These are phyloP conservation scores for Umbelopsis sp. DNA, from an alignment of 192 early-diverging fungal species.

Conservation along the genomic window DNA sequence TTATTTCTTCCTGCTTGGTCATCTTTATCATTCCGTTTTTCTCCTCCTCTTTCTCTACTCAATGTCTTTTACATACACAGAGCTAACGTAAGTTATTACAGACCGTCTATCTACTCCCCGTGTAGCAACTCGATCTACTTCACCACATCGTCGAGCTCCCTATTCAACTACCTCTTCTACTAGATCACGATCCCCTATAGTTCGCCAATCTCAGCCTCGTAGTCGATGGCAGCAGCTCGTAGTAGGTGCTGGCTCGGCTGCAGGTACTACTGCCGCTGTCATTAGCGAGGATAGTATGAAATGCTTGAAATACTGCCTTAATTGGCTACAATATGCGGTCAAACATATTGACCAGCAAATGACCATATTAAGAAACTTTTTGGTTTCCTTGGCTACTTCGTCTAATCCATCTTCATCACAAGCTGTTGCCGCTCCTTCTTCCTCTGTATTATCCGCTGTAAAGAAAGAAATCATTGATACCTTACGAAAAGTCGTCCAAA, in stretches of 20 bases:
- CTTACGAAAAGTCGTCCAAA: constrained; percentile 81
- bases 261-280: constrained; percentile 72
- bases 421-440: constrained; percentile 24
- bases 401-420: constrained; percentile 1
- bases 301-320: constrained; percentile 85
- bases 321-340: constrained; percentile 86
- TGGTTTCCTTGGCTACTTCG: constrained; percentile 45
- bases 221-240: constrained; percentile 64
- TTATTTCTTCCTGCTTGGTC: constrained; percentile 16
- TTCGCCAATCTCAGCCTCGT: constrained; percentile 20
- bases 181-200: constrained; percentile 12
- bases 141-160: constrained; percentile 24
- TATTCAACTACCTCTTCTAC: constrained; percentile 18
- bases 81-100: constrained; percentile 8
- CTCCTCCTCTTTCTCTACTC: neutral
- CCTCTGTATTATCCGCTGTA: constrained; percentile 30
- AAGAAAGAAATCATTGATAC: constrained; percentile 88
- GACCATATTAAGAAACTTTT: constrained; percentile 53
- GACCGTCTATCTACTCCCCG: constrained; percentile 1
- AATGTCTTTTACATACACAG: neutral
- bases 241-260: constrained; percentile 58
- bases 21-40: neutral
- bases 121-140: constrained; percentile 20
- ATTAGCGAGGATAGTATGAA: constrained; percentile 89
- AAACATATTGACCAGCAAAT: constrained; percentile 76